phyloP scores from a whole-genome alignment of 805 yeast species.

The Clavispora carvajalis region DNA sequence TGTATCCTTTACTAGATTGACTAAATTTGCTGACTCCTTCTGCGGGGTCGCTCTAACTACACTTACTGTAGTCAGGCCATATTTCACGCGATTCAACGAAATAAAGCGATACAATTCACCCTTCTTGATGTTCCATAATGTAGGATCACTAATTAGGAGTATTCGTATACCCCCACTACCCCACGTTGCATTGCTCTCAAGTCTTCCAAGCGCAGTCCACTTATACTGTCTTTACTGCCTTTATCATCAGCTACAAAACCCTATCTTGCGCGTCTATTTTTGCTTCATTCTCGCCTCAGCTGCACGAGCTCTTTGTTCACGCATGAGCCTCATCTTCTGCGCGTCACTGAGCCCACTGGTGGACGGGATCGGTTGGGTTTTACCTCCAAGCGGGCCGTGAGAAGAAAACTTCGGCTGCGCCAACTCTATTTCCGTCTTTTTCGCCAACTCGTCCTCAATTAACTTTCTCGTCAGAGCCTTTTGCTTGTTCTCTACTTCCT shows the following conservation, averaged over 20 bases:
- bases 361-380: constrained; percentile 27
- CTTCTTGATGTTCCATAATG: too few species aligned
- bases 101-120: too few species aligned
- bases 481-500: constrained; percentile 27
- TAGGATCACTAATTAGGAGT: too few species aligned
- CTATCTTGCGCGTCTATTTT: neutral
- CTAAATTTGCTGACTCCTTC: too few species aligned
- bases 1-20: too few species aligned
- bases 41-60: too few species aligned
- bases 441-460: constrained; percentile 42
- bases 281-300: constrained; percentile 74
- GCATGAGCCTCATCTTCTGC: constrained; percentile 72
- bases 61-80: too few species aligned
- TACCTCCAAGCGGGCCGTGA: constrained; percentile 30
- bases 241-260: neutral
- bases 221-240: too few species aligned
- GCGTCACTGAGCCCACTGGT: constrained; percentile 63
- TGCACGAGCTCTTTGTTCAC: constrained; percentile 94
- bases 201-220: too few species aligned
- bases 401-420: constrained; percentile 27
- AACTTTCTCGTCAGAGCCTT: constrained; percentile 34
- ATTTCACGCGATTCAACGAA: too few species aligned
- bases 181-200: too few species aligned
- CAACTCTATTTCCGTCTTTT: constrained; percentile 32
- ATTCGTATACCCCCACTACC: too few species aligned